Evolutionary conservation across 164 flowering plant genomes (phyloP).

Genomic region (Sextonia rubra): DNA sequence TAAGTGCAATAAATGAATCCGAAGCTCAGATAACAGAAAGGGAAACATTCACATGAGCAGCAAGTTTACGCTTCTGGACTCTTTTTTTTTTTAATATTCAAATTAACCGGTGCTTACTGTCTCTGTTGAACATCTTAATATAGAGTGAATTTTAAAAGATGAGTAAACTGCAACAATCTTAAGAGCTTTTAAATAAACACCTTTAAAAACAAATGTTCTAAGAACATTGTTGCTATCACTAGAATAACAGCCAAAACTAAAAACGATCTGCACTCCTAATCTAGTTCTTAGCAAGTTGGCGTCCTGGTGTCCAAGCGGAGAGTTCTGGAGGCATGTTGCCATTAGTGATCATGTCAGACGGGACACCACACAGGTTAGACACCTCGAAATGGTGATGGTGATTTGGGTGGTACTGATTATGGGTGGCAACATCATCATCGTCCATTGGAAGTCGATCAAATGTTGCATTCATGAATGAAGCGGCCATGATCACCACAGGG

Average conservation of each 20-base stretch:
- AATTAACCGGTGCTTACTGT: too few species aligned
- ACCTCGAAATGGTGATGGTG: slow-evolving; percentile 33
- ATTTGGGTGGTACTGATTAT: slow-evolving; percentile 44
- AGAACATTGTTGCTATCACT: not conserved
- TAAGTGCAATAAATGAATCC: too few species aligned
- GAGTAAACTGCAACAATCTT: too few species aligned
- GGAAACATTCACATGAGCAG: too few species aligned
- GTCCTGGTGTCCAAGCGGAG: slow-evolving; percentile 47
- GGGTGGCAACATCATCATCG: slow-evolving; percentile 47
- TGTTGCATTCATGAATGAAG: slow-evolving; percentile 78
- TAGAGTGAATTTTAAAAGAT: too few species aligned
- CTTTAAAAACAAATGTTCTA: not conserved
- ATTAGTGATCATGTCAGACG: slow-evolving; percentile 52
- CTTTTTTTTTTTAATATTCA: too few species aligned
- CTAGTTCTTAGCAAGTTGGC: slow-evolving; percentile 18
- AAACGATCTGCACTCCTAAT: not conserved
- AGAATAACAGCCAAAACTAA: not conserved
- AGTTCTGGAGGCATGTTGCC: slow-evolving; percentile 40
- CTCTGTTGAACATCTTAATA: too few species aligned
- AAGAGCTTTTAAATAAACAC: too few species aligned
- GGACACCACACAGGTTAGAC: slow-evolving; percentile 46
- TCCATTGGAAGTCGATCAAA: slow-evolving; percentile 9
- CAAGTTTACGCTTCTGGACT: too few species aligned
- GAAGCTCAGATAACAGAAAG: too few species aligned
- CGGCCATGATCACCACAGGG: slow-evolving; percentile 87